Evolutionary conservation across 2,329 filamentous ascomycete species (phyloP), one percentile per base, ranked within the genome.

Genomic region (Cyclaneusma minus): DNA sequence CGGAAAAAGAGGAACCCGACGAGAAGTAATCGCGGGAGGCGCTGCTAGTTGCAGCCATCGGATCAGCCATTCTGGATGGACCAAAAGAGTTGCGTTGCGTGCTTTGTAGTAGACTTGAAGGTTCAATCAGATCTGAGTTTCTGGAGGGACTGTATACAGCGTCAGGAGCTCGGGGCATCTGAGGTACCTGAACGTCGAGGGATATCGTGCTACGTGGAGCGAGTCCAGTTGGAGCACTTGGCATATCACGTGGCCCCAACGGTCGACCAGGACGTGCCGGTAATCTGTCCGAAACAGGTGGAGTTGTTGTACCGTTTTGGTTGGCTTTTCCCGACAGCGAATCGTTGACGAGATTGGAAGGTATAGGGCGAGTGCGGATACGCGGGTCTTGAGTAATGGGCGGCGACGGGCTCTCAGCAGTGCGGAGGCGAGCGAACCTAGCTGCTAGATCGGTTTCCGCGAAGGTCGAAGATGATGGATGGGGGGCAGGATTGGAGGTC

Each of bases 341-440:
- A 23, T 18, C 24, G 24, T 16, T 19, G 26, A 13, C 13, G 22
- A 15, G 16, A 24, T 21, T 20, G 27, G 16, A 9, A 7, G 48
- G 35, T 21, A 62, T 58, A 4, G 56, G 51, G 33, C 62, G 59
- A 12, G 59, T 67, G 28, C 54, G 54, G 25, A 64, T 64, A 22
- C 62, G 59, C 13, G 62, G 60, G 32, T 68, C 64, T 32, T 68
- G 64, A 1, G 51, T 50, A 9, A 50, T 48, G 10, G 49, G 44
- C 18, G 55, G 27, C 32, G 52, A 45, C 7, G 52, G 45, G 6
- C 56, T 10, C 9, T 40, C 31, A 21, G 35, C 25, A 17, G 29
- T 55, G 24, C 68, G 55, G 18, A 74, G 52, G 24, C 64, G 64
- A 21, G 65, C 61, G 41, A 76, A 74, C 21, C 70, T 58, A 28